Percentiles rank a stretch among this genome's conserved stretches.
Conservation (phyloP, 306 rosid species). For the Quillaja saponaria region DNA sequence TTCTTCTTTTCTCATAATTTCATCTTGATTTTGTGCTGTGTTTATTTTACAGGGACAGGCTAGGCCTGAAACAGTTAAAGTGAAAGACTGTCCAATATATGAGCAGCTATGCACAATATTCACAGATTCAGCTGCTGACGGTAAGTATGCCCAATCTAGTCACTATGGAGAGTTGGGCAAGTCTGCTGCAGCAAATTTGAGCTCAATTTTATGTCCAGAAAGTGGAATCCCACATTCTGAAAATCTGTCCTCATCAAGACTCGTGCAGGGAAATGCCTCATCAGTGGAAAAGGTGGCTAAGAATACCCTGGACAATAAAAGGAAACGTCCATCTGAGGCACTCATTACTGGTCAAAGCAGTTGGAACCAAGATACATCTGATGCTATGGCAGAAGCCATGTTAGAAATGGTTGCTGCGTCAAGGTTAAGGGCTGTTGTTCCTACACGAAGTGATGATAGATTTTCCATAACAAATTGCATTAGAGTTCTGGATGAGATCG, state of each 20-base stretch:
- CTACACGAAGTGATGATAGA: slow-evolving; percentile 46
- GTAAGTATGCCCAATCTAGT: slow-evolving; percentile 84
- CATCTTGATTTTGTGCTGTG: slow-evolving; percentile 25
- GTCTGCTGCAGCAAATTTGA: slow-evolving; percentile 38
- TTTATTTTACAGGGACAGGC: slow-evolving; percentile 52
- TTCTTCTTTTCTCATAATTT: slow-evolving; percentile 7
- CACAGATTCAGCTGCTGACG: slow-evolving; percentile 68
- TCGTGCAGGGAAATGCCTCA: slow-evolving; percentile 37
- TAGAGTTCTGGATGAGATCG: slow-evolving; percentile 68
- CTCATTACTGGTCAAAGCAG: slow-evolving; percentile 35
- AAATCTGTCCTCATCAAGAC: slow-evolving; percentile 39
- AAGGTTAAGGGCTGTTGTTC: slow-evolving; percentile 42
- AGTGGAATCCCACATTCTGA: slow-evolving; percentile 38
- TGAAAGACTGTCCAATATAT: slow-evolving; percentile 76
- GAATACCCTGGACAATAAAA: slow-evolving; percentile 53
- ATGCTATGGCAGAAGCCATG: slow-evolving; percentile 65
- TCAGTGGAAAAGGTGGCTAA: slow-evolving; percentile 44
- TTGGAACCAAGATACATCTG: slow-evolving; percentile 50
- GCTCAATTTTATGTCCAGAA: slow-evolving; percentile 46
- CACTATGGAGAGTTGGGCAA: slow-evolving; percentile 70
- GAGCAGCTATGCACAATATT: slow-evolving; percentile 80
- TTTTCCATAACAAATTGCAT: slow-evolving; percentile 75
- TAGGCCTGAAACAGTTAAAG: slow-evolving; percentile 59
- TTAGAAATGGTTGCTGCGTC: slow-evolving; percentile 69
- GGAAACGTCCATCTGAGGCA: slow-evolving; percentile 58